Evolutionary conservation across 495 filamentous ascomycete genomes (phyloP).

Genomic region (Podospora didyma): DNA sequence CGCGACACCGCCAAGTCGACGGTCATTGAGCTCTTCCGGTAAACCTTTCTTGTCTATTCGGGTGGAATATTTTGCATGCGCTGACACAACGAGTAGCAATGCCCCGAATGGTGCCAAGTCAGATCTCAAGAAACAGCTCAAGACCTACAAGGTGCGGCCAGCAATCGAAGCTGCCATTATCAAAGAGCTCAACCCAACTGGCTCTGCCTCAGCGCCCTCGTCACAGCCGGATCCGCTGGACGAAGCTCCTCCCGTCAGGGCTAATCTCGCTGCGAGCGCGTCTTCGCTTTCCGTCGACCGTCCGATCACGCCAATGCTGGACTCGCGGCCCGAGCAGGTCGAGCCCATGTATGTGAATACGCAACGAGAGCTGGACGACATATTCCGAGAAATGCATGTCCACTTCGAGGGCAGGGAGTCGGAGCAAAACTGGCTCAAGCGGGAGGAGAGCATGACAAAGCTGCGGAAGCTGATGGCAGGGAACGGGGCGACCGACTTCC

Average conservation of each 20-base stretch:
- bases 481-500: slow-evolving; percentile 77
- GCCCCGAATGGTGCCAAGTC: slow-evolving; percentile 80
- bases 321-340: slow-evolving; percentile 59
- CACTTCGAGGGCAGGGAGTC: slow-evolving; percentile 87
- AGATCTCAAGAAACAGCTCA: slow-evolving; percentile 79
- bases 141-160: slow-evolving; percentile 72
- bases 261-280: slow-evolving; percentile 45
- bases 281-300: slow-evolving; percentile 46
- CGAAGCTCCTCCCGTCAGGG: slow-evolving; percentile 33
- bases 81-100: slow-evolving; percentile 41
- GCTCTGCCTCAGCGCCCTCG: slow-evolving; percentile 46
- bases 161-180: slow-evolving; percentile 78
- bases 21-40: slow-evolving; percentile 83
- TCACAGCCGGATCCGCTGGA: slow-evolving; percentile 35
- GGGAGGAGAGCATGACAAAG: slow-evolving; percentile 74
- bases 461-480: slow-evolving; percentile 75
- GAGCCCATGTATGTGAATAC: slow-evolving; percentile 80
- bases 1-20: slow-evolving; percentile 77
- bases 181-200: slow-evolving; percentile 60
- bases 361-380: slow-evolving; percentile 77
- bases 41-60: slow-evolving; percentile 13
- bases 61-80: neutral
- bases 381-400: slow-evolving; percentile 70
- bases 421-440: slow-evolving; percentile 82
- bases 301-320: slow-evolving; percentile 49